Conservation (phyloP, 768 basidiomycete species). For the Tephrocybe sp. region DNA sequence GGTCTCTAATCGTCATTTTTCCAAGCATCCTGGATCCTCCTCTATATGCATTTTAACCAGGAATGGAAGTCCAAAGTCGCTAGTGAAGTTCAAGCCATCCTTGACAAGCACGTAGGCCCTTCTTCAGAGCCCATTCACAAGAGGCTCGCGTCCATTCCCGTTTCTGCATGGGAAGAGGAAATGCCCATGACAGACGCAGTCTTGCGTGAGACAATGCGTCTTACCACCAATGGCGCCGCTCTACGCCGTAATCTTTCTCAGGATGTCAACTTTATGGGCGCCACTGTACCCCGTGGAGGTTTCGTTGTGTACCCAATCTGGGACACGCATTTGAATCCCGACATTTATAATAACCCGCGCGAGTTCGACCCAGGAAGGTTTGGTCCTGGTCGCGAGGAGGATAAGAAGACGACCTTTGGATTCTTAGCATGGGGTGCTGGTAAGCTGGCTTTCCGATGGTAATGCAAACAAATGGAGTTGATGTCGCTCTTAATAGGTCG, state of each 20-base stretch:
- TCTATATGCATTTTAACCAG: slow-evolving; percentile 27
- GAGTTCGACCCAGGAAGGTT: slow-evolving; percentile 33
- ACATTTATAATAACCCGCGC: slow-evolving; percentile 30
- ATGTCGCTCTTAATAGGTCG: slow-evolving; percentile 21
- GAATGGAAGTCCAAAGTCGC: slow-evolving; percentile 30
- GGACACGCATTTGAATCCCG: slow-evolving; percentile 30
- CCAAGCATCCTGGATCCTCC: slow-evolving; percentile 32
- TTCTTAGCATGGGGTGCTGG: slow-evolving; percentile 40
- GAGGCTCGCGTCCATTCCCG: slow-evolving; percentile 31
- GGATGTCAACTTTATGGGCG: slow-evolving; percentile 22
- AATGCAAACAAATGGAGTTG: neutral
- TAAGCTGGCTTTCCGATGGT: slow-evolving; percentile 12
- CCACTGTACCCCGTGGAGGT: slow-evolving; percentile 24
- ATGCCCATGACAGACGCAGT: slow-evolving; percentile 32
- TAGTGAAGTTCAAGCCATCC: slow-evolving; percentile 25
- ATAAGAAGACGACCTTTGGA: slow-evolving; percentile 27
- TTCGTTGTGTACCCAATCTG: slow-evolving; percentile 32
- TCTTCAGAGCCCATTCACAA: slow-evolving; percentile 28
- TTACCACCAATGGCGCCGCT: slow-evolving; percentile 23
- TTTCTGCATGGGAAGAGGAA: slow-evolving; percentile 36
- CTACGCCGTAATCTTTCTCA: slow-evolving; percentile 31
- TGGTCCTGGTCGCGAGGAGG: slow-evolving; percentile 27
- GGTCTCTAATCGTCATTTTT: neutral
- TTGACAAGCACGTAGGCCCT: slow-evolving; percentile 23
- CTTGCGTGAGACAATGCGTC: slow-evolving; percentile 37